Base-by-base conservation (phyloP, 768 basidiomycete genomes). In the Collybiopsis confluens region DNA sequence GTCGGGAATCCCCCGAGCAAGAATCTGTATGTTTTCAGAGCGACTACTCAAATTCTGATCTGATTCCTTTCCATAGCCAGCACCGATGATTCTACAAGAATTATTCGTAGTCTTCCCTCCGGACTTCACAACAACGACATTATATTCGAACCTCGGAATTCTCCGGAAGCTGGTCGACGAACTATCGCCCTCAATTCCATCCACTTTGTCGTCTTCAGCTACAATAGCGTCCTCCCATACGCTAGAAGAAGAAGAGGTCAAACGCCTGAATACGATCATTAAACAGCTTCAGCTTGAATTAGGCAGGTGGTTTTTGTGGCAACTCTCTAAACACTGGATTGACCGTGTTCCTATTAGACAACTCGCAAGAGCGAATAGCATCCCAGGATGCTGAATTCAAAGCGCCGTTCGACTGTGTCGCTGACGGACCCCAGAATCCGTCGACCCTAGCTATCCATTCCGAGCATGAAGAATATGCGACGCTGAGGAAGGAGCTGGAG, bases 61-160 rank as follows among this genome's bases (percentile, higher is more conserved):
- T 59, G 35, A 28, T 28, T 23, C 2, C 30, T 35, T 41, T 37
- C n/a, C 18, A 21, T 15, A 52, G 50, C 48, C 44, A n/a, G 10
- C 24, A 18, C 36, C 36, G 9, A 72, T 79, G 51, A 80, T 79
- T 4, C 58, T 73, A 36, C 70, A 67, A 37, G 74, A 73, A 13
- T 66, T 86, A 28, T 85, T 86, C 65, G 81, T 83, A 18, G 63
- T 84, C 43, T 65, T 76, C 16, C 77, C 82, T 28, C 66, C 75
- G 2, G 70, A 78, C 50, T 73, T 73, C 28, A 76, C 82, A 4
- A 69, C 73, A 48, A 75, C 79, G 26, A 79, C 75, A 55, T 60
- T 87, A 30, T 61, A 69, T 11, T 65, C 68, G 9, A 64, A 82
- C 38, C 69, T 85, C 21, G 59, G 62, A 37, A 67, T 71, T 4